These are phyloP conservation scores for Pachysolen tannophilus DNA, from an alignment of 805 yeast species.

Conservation along the genomic window DNA sequence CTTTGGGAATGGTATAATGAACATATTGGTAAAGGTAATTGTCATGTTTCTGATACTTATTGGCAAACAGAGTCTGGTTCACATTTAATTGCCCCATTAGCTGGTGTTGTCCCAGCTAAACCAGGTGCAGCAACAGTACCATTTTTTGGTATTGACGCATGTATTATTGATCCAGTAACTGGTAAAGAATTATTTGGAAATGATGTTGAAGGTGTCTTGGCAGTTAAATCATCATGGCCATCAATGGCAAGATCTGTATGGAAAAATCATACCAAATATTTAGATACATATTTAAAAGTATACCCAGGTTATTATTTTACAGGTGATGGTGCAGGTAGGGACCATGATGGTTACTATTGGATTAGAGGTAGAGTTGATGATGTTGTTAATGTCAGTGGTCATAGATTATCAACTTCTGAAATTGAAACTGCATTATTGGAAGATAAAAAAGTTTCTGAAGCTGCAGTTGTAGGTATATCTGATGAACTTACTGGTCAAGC, in stretches of 20 bases:
- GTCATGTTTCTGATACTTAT: slow-evolving; percentile 92
- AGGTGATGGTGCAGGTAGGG: slow-evolving; percentile 98
- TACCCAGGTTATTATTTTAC: slow-evolving; percentile 93
- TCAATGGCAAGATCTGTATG: slow-evolving; percentile 97
- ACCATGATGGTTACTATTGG: slow-evolving; percentile 95
- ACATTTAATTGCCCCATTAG: slow-evolving; percentile 88
- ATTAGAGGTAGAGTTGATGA: slow-evolving; percentile 98
- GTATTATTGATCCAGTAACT: slow-evolving; percentile 85
- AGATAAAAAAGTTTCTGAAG: slow-evolving; percentile 75
- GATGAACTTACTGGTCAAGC: slow-evolving; percentile 98
- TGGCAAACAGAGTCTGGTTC: slow-evolving; percentile 99
- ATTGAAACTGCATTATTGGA: slow-evolving; percentile 87
- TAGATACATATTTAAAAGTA: slow-evolving; percentile 89
- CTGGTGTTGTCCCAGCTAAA: slow-evolving; percentile 91
- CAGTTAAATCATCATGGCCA: slow-evolving; percentile 90
- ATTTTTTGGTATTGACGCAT: slow-evolving; percentile 90
- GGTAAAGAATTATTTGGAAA: slow-evolving; percentile 81
- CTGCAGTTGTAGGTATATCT: slow-evolving; percentile 93
- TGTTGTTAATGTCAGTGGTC: slow-evolving; percentile 96
- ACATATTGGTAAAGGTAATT: slow-evolving; percentile 80
- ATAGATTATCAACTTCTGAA: slow-evolving; percentile 96
- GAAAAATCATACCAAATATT: slow-evolving; percentile 77
- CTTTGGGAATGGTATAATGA: slow-evolving; percentile 98
- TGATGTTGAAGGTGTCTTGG: slow-evolving; percentile 95
- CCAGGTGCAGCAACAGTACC: slow-evolving; percentile 98